Evolutionary conservation across 2,329 filamentous ascomycete species (phyloP).

Genomic region (Fusarium sp.): DNA sequence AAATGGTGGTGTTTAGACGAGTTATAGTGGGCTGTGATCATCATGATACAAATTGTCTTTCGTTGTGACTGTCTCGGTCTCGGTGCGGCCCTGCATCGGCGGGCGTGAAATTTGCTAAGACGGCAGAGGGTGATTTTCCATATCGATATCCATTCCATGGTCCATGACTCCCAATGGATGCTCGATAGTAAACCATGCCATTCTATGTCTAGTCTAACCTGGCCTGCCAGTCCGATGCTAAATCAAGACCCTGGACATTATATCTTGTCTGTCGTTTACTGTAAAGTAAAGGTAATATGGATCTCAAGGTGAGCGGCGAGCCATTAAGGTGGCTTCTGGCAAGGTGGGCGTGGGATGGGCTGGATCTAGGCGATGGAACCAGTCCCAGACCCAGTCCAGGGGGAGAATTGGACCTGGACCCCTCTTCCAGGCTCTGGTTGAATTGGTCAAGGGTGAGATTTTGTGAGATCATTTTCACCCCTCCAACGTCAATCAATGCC

Average conservation of each 20-base stretch:
- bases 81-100: constrained; percentile 37
- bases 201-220: constrained; percentile 3
- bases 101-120: constrained; percentile 33
- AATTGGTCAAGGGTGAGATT: constrained; percentile 25
- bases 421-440: constrained; percentile 9
- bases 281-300: constrained; percentile 12
- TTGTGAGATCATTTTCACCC: constrained; percentile 36
- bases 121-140: constrained; percentile 24
- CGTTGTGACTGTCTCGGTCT: constrained; percentile 29
- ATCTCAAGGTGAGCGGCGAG: constrained; percentile 23
- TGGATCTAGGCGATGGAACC: constrained; percentile 33
- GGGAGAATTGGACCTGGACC: constrained; percentile 6
- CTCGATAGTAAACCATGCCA: constrained; percentile 14
- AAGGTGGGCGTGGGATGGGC: constrained; percentile 25
- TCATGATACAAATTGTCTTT: constrained; percentile 1
- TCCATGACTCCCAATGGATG: background rate
- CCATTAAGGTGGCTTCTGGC: constrained; percentile 20
- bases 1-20: background rate
- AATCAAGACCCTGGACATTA: background rate
- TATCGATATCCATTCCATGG: constrained; percentile 10
- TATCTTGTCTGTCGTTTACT: constrained; percentile 15
- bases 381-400: constrained; percentile 14
- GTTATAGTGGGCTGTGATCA: constrained; percentile 8
- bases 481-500: constrained; percentile 33
- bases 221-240: background rate